A percentile compares a stretch with the other conserved stretches of the same genome.
phyloP scores from a whole-genome alignment of 306 rosid genomes.

The Casuarina cunninghamiana region DNA sequence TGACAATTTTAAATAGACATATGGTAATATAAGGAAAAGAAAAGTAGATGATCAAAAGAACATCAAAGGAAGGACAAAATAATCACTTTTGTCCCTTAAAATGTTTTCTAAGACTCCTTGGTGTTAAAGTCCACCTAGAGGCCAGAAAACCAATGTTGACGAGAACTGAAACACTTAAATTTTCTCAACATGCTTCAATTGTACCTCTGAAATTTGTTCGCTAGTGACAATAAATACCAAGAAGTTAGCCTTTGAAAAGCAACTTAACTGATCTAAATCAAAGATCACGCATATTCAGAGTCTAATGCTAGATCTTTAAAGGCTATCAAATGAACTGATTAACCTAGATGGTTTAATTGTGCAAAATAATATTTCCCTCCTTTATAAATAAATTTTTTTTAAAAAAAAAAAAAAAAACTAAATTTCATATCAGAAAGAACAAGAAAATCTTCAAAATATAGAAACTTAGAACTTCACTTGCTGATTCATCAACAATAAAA shows the following conservation, averaged over 20 bases:
- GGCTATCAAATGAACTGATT: too few relatives aligned
- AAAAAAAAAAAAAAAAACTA: too few relatives aligned
- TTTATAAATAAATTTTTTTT: too few relatives aligned
- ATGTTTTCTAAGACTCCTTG: background rate
- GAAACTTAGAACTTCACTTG: background rate
- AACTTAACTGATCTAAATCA: background rate
- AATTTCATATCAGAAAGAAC: background rate
- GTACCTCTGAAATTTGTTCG: background rate
- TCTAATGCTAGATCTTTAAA: background rate
- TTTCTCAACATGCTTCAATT: background rate
- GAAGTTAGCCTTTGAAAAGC: background rate
- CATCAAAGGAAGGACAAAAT: background rate
- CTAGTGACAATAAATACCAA: background rate
- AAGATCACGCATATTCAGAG: background rate
- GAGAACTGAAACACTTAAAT: background rate
- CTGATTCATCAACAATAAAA: constrained; percentile 15
- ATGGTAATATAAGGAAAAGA: background rate
- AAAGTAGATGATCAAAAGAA: constrained; percentile 10
- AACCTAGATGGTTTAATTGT: background rate
- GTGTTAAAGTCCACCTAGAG: background rate
- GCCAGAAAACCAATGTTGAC: constrained; percentile 6
- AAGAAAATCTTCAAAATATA: background rate
- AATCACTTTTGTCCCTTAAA: background rate
- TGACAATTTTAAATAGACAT: background rate
- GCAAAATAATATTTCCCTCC: background rate